A percentile compares a stretch with the other conserved stretches of the same genome.
Evolutionary conservation across 495 filamentous ascomycete genomes (phyloP).

Genomic region (Penicillium cosmopolitanum): DNA sequence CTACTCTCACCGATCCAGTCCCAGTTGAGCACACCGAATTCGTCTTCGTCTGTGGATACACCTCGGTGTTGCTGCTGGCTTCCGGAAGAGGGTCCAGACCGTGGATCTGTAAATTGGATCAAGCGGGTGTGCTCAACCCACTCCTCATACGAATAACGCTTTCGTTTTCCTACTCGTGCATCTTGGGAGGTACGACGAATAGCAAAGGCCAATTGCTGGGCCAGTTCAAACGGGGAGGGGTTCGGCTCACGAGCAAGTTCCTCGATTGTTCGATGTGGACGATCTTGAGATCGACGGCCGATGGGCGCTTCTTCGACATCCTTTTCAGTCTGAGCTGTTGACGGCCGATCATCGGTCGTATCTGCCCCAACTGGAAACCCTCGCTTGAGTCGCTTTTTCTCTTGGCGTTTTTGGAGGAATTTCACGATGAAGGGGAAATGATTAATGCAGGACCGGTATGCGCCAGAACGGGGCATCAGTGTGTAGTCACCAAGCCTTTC

Average conservation of each 20-base stretch:
- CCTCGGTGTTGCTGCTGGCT: not conserved
- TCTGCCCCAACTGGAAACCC: slow-evolving; percentile 48
- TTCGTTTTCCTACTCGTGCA: slow-evolving; percentile 40
- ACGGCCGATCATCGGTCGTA: not conserved
- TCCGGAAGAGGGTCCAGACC: slow-evolving; percentile 9
- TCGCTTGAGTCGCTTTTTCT: slow-evolving; percentile 48
- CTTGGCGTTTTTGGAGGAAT: slow-evolving; percentile 39
- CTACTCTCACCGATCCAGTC: slow-evolving; percentile 70
- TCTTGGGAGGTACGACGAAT: slow-evolving; percentile 56
- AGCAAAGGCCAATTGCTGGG: slow-evolving; percentile 55
- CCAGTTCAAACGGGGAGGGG: slow-evolving; percentile 45
- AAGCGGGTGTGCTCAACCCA: slow-evolving; percentile 65
- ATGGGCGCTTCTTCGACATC: slow-evolving; percentile 5
- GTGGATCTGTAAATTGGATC: slow-evolving; percentile 59
- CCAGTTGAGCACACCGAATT: slow-evolving; percentile 63
- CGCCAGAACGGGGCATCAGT: slow-evolving; percentile 56
- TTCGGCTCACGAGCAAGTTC: slow-evolving; percentile 43
- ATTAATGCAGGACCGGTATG: slow-evolving; percentile 47
- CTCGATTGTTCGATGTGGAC: slow-evolving; percentile 44
- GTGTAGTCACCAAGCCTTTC: slow-evolving; percentile 59
- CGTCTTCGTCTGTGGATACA: slow-evolving; percentile 50
- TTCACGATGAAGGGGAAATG: slow-evolving; percentile 44
- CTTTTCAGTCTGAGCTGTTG: not conserved
- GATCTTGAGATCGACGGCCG: slow-evolving; percentile 1
- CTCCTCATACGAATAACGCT: slow-evolving; percentile 63